These are phyloP conservation scores for Tylopilus sp. DNA, from an alignment of 768 basidiomycete genomes.

Conservation along the genomic window DNA sequence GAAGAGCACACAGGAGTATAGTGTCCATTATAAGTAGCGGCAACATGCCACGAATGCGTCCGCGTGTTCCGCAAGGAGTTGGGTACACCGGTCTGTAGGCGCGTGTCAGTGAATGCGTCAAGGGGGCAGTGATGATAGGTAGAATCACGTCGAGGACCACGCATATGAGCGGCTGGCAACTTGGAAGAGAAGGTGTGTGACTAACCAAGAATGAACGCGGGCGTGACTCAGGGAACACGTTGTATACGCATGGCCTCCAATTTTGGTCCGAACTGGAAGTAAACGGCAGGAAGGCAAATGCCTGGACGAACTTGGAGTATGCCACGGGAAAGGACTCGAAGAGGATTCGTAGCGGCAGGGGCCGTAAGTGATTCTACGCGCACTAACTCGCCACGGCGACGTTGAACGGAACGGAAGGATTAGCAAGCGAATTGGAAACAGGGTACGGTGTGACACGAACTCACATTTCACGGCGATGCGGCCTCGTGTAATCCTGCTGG, in stretches of 20 bases:
- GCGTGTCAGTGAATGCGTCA: constrained; percentile 11
- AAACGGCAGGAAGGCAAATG: neutral
- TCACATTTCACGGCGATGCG: neutral
- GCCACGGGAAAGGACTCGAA: neutral
- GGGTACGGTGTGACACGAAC: constrained; percentile 11
- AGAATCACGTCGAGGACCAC: constrained; percentile 2
- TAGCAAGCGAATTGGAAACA: constrained; percentile 11
- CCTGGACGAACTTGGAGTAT: neutral
- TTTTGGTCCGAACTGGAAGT: neutral
- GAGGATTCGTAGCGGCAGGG: neutral
- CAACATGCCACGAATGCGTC: constrained; percentile 1
- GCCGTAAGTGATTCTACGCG: neutral
- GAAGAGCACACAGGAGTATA: constrained; percentile 7
- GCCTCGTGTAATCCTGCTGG: constrained; percentile 28
- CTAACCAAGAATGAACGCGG: constrained; percentile 13
- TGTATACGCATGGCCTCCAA: constrained; percentile 5
- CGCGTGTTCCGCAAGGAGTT: constrained; percentile 15
- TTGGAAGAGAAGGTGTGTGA: constrained; percentile 17
- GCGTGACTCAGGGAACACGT: constrained; percentile 12
- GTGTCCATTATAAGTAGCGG: constrained; percentile 24
- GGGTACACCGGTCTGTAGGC: constrained; percentile 6
- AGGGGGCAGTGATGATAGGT: constrained; percentile 3
- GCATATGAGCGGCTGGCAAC: constrained; percentile 15
- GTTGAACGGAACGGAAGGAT: neutral
- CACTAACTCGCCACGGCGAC: neutral